Evolutionary conservation across 2,329 filamentous ascomycete genomes (phyloP), one percentile per base, ranked within the genome.

Genomic region (Moelleriella libera): DNA sequence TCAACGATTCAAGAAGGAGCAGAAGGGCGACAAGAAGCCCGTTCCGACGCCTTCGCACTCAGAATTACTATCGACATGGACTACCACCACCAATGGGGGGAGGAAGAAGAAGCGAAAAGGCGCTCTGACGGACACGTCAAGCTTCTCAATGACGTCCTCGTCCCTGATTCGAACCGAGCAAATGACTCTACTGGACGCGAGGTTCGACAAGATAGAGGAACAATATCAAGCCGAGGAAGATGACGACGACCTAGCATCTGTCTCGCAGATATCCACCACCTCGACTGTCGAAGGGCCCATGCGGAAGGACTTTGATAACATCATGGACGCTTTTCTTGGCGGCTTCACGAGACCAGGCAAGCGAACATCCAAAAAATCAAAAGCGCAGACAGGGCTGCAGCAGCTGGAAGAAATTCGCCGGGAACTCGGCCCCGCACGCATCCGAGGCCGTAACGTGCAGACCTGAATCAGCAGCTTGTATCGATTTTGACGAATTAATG

Each of bases 101-200:
- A 80, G 86, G 46, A 77, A 76, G 51, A 97, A 97, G 81, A 96
- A 95, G 77, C 81, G 90, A 60, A 97, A 95, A 71, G 90, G 89
- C 43, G 90, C 92, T 2, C 68, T 94, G 63, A 97, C 90, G 4
- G 87, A 85, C 53, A 83, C 85, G 1, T 92, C 88, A 1, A 81
- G 78, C 49, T 94, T 92, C 66, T 92, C 85, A 46, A 95, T 95
- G 89, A 88, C 85, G 0, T 94, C 86, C 1, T 94, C 88, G 0
- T 84, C 88, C 0, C 72, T 95, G 14, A 82, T 87, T 46, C 80
- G 92, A 48, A 98, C 89, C 1, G 90, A 96, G 58, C 87, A 88
- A 41, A 76, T 94, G 50, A 82, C 81, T 1, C 75, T 94, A 1
- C 72, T 98, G 6, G 94, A 98, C 61, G 84, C 84, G 44, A 79